These are phyloP conservation scores for Phaeodactylum tricornutum DNA, from an alignment of 108 stramenopile genomes.

Conservation along the genomic window DNA sequence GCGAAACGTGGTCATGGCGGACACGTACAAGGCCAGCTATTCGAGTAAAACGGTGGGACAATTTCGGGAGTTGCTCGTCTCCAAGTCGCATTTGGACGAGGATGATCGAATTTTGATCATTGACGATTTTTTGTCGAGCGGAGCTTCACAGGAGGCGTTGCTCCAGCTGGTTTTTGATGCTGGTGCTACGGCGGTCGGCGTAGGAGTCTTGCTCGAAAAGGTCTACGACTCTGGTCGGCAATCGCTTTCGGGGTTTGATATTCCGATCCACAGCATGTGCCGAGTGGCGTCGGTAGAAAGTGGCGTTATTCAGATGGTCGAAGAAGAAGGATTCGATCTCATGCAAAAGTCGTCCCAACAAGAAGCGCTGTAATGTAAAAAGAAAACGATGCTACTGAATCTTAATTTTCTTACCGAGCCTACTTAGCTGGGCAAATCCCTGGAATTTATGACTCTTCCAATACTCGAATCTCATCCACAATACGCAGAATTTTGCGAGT, in stretches of 20 bases:
- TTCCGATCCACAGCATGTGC: conserved; percentile 63
- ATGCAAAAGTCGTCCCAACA: conserved; percentile 26
- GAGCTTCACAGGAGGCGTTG: conserved; percentile 80
- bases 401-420: no score
- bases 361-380: no score
- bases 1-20: conserved; percentile 83
- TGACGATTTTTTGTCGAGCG: conserved; percentile 83
- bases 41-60: conserved; percentile 71
- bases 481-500: conserved; percentile 17
- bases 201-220: conserved; percentile 79
- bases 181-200: conserved; percentile 69
- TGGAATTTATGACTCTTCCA: conserved; percentile 5
- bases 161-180: conserved; percentile 69
- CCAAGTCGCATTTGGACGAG: conserved; percentile 58
- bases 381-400: no score
- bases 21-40: conserved; percentile 66
- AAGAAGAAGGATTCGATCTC: conserved; percentile 72
- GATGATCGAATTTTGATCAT: conserved; percentile 80
- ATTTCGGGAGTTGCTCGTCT: conserved; percentile 71
- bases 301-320: conserved; percentile 60
- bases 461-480: conserved; percentile 15
- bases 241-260: conserved; percentile 63
- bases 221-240: conserved; percentile 72
- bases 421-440: no score
- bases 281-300: conserved; percentile 58